Base-by-base conservation (phyloP, 164 flowering plant genomes). In the Malania oleifera region DNA sequence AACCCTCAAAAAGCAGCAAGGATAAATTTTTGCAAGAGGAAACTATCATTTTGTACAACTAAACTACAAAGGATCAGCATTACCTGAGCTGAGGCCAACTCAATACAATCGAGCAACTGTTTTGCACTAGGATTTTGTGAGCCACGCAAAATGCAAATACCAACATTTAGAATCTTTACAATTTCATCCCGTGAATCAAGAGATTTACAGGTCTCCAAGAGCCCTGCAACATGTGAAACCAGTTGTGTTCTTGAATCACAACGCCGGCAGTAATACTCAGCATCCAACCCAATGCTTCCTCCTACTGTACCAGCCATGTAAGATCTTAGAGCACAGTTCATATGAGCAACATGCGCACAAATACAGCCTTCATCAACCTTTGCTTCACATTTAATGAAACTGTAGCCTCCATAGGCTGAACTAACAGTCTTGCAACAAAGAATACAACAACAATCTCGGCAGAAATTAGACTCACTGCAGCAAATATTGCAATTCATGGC, bases 271-370 rank as follows among this genome's bases (percentile, higher is more conserved):
- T 80, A 80, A 56, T 85, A 92, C 67, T 84, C 95, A 37, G 77
- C 85, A 79, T 87, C 91, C 68, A 92, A 59, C 22, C 80, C 85
- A 59, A 85, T 77, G 72, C 72, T 77, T 49, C 96, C 98, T 69
- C 91, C 91, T 6, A 87, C 83, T 15, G 86, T 85, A 38, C 96
- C 98, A 70, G 98, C 96, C 95, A 87, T 75, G 73, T 79, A 79
- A 28, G 80, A 68, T 37, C 77, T 79, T 19, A 92, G 78, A 48
- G 85, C 97, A 76, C 97, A 92, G 35, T 80, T 69, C 6, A 89
- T n/a, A 59, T 89, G 98, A 52, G 89, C 83, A 66, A 75, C 68
- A 62, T 92, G 98, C 11, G 87, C 91, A 72, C 98, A 92, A 31
- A 78, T 73, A 63, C 28, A 67, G 38, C 69, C 72, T 37, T 73